Evolutionary conservation across 176 grass and related monocot genomes (phyloP), one percentile per base, ranked within the genome.

Genomic region (Panicum miliaceum): DNA sequence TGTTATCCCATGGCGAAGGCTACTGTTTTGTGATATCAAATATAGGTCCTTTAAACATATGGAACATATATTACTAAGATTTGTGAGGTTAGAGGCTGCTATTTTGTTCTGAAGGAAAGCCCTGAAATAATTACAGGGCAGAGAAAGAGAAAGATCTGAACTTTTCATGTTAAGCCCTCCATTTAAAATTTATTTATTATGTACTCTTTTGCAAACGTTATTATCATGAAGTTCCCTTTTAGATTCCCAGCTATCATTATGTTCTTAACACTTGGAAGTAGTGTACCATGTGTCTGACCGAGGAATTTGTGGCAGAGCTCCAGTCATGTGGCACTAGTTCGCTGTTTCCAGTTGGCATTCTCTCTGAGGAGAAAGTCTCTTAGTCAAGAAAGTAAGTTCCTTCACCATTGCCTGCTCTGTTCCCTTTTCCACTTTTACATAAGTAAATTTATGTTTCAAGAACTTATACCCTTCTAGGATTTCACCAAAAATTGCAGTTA

Each of bases 331-430:
- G 87, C 87, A 75, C 72, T 94, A 77, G 85, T 92, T 88, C 90
- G 78, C 41, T 96, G 93, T 90, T 99, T 94, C 69, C 96, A 99
- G 88, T 86, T 99, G 78, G 96, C 88, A 11, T 94, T 99, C 51
- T 99, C 93, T 88, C 83, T 99, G 40, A 99, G 91, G 86, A 89
- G 48, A 43, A 81, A 88, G 14, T 88, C 93, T 63, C 81, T 99
- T 77, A 75, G 77, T 73, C 72, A 88, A 75, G 87, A 96, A 67
- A 92, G 96, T 99, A 89, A 94, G 91, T 92, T 94, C 66, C 66
- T 86, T 15, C 2, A 81, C 48, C 38, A 57, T 79, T 80, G 3
- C 22, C 41, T 46, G 3, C 16, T 76, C 47, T 79, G 11, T 12
- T 34, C 27, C 15, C 46, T 42, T 84, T 66, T 76, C 13, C 22